Evolutionary conservation across 1,284 basidiomycete genomes (phyloP).

Genomic region (Marasmius tenuissimus): DNA sequence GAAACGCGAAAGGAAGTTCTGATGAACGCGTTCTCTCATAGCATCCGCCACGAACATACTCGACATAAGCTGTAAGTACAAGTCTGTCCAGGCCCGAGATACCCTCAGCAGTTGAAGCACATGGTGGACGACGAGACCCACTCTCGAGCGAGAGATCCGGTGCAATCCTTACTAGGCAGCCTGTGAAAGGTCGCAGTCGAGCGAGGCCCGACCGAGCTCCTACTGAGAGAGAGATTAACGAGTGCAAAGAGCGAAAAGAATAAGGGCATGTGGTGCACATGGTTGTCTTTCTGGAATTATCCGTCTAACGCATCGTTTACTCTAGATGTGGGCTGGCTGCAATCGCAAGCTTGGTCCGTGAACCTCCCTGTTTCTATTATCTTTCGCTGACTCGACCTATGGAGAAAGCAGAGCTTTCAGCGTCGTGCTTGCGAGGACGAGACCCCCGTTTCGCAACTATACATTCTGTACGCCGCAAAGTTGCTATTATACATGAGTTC

Average conservation of each 20-base stretch:
- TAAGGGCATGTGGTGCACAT: constrained; percentile 63
- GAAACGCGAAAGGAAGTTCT: too few species aligned
- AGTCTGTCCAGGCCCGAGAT: constrained; percentile 97
- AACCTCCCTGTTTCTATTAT: too few species aligned
- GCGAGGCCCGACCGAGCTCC: too few species aligned
- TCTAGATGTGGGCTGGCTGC: constrained; percentile 89
- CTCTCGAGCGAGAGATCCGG: constrained; percentile 95
- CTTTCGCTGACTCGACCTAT: too few species aligned
- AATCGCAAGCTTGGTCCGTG: constrained; percentile 91
- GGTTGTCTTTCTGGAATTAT: neutral
- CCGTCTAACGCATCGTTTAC: constrained; percentile 8
- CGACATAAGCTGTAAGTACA: constrained; percentile 97
- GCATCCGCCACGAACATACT: constrained; percentile 63
- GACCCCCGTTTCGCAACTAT: constrained; percentile 88
- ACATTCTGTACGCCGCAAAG: constrained; percentile 92
- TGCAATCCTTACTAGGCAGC: constrained; percentile 98
- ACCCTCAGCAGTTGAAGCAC: constrained; percentile 99
- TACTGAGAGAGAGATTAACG: too few species aligned
- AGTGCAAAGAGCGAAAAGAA: too few species aligned
- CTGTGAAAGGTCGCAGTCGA: constrained; percentile 98
- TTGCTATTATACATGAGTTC: constrained; percentile 79
- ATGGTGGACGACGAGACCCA: constrained; percentile 99
- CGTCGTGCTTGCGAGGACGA: constrained; percentile 94
- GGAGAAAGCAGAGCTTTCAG: constrained; percentile 47
- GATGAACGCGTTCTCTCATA: too few species aligned